Evolutionary conservation across 371 early-diverging fungal species (phyloP), one percentile per base, ranked within the genome.

Genomic region (Coemansia sp.): DNA sequence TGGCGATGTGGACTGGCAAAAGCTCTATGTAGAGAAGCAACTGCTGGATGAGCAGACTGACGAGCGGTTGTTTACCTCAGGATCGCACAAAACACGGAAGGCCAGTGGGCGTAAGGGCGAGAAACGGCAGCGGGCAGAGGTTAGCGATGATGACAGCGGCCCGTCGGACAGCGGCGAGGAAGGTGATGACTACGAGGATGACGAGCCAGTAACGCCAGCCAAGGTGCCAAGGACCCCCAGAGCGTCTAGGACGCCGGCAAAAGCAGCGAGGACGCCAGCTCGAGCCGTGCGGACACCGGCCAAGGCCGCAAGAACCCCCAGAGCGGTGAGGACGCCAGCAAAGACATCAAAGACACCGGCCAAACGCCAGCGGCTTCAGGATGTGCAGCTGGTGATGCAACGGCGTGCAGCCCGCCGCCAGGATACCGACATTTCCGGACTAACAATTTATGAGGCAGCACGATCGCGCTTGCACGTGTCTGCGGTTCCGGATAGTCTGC

Each of bases 401-500:
- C 57, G 52, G 47, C 68, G 71, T 16, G 56, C 68, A 52, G 12
- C 53, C 39, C 52, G 35, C n/a, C 20, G 26, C 42, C 31, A n/a
- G 31, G 40, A 10, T 8, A 47, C 16, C 10, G 48, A 35, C 9
- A 38, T n/a, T 11, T 50, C 49, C 1, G 59, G 55, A 1, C 38
- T 39, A 7, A 78, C 80, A 26, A 54, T 81, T 2, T 89, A 84
- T 62, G 88, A 88, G 63, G 69, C 80, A 26, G 94, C 93, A 0
- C 84, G 92, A 33, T 83, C 86, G 61, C 79, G 84, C 16, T 70
- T 97, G n/a, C 95, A 95, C 71, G 93, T 94, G 3, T 86, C 92
- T 1, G 88, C 92, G 10, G 89, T 93, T 1, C 98, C 98, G 5
- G 89, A 93, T 31, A 77, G 85, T 7, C 80, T 98, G 33, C 97